Conservation (phyloP, 1,284 basidiomycete genomes). For the Fomitopsis schrenkii region DNA sequence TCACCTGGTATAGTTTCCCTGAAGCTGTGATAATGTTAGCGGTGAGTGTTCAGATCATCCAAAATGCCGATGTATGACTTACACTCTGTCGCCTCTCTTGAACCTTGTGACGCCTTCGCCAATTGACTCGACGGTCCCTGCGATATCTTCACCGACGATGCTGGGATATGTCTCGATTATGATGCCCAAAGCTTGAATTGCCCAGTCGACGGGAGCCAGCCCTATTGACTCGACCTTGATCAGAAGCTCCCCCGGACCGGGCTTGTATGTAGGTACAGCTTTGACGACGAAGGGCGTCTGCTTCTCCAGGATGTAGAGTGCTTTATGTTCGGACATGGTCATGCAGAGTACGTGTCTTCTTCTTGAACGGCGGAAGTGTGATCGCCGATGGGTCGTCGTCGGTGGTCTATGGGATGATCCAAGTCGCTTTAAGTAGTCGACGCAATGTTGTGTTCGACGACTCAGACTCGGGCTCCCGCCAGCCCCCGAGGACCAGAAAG, state of each 20-base stretch:
- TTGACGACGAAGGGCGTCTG: conserved; percentile 23
- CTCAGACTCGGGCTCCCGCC: too few relatives aligned
- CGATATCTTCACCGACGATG: conserved; percentile 10
- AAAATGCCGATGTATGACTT: background rate
- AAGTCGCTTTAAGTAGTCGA: too few relatives aligned
- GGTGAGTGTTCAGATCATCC: background rate
- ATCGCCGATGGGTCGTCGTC: background rate
- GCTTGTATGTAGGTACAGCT: conserved; percentile 18
- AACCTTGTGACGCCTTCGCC: conserved; percentile 11
- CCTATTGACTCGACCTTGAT: conserved; percentile 37
- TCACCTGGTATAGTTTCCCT: background rate
- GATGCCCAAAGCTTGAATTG: conserved; percentile 26
- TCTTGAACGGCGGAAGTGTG: too few relatives aligned
- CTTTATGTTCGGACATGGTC: conserved; percentile 17
- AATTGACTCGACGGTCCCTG: conserved; percentile 12
- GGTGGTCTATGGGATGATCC: too few relatives aligned
- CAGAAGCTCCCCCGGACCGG: conserved; percentile 35
- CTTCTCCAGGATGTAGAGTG: conserved; percentile 17
- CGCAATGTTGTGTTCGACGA: too few relatives aligned
- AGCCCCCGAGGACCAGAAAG: too few relatives aligned
- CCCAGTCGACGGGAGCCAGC: conserved; percentile 47
- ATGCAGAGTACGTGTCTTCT: too few relatives aligned
- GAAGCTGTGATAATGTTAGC: background rate
- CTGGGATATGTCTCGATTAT: conserved; percentile 20
- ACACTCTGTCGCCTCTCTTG: conserved; percentile 11